phyloP scores from a whole-genome alignment of 768 basidiomycete genomes.

The Favolaschia claudopus region DNA sequence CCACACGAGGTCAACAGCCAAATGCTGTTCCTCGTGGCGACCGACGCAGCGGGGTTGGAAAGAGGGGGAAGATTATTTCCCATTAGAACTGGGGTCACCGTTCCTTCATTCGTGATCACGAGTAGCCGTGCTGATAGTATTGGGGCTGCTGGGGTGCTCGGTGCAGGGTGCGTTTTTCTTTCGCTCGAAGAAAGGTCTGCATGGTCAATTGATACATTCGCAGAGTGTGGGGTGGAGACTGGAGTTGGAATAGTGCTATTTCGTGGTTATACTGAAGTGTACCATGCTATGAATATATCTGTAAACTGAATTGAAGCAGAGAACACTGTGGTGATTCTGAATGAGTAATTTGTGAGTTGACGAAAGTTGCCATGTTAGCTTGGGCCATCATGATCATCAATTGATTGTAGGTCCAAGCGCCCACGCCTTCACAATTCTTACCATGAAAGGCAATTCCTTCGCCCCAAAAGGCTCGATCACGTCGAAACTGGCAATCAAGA shows the following conservation, averaged over 20 bases:
- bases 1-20: constrained; percentile 41
- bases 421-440: too few relatives aligned
- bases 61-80: constrained; percentile 78
- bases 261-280: constrained; percentile 52
- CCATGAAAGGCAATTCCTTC: too few relatives aligned
- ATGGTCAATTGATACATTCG: constrained; percentile 20
- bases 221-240: constrained; percentile 45
- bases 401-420: too few relatives aligned
- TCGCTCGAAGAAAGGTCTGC: not conserved
- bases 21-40: constrained; percentile 67
- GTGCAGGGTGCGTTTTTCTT: constrained; percentile 69
- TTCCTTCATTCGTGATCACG: constrained; percentile 82
- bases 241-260: constrained; percentile 56
- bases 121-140: constrained; percentile 57
- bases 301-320: too few relatives aligned
- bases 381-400: too few relatives aligned
- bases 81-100: constrained; percentile 78
- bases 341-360: too few relatives aligned
- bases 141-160: constrained; percentile 78
- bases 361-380: too few relatives aligned
- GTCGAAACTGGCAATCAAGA: too few relatives aligned
- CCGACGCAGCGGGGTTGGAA: constrained; percentile 68
- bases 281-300: not conserved
- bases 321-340: too few relatives aligned
- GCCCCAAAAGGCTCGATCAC: too few relatives aligned